phyloP scores from a whole-genome alignment of 2,329 filamentous ascomycete species.

The Zarea fungicola region DNA sequence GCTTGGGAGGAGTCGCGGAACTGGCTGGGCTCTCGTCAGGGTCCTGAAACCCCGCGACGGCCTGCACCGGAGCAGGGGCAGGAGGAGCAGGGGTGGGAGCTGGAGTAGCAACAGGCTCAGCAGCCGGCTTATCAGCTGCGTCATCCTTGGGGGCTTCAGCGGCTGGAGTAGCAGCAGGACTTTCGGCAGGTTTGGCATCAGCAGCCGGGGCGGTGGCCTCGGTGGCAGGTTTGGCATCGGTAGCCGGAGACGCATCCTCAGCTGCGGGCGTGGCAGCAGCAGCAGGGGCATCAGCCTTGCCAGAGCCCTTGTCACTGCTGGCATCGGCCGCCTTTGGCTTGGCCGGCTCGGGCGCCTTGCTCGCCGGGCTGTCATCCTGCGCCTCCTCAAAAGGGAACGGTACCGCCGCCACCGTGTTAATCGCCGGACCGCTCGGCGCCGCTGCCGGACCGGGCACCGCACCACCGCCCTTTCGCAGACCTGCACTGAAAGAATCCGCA shows the following conservation, averaged over 20 bases:
- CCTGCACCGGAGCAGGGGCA: neutral
- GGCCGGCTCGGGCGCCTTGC: conserved; percentile 13
- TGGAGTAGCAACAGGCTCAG: conserved; percentile 1
- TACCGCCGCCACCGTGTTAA: neutral
- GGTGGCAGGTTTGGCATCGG: neutral
- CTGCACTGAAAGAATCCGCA: conserved; percentile 14
- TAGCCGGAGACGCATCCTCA: neutral
- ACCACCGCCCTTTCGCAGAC: conserved; percentile 14
- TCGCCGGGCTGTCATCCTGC: conserved; percentile 12
- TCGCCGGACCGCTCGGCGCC: neutral
- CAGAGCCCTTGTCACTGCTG: conserved; percentile 2
- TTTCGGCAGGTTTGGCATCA: neutral
- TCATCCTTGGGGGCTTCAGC: neutral
- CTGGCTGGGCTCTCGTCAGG: conserved; percentile 17
- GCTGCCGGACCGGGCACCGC: neutral
- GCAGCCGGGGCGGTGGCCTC: neutral
- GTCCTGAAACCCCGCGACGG: conserved; percentile 5
- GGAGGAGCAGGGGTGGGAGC: neutral
- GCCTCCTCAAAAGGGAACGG: conserved; percentile 1
- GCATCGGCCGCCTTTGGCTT: conserved; percentile 6
- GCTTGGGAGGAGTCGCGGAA: conserved; percentile 13
- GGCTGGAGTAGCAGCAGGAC: neutral
- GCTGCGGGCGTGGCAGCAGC: neutral
- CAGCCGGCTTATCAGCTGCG: neutral
- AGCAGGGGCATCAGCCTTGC: conserved; percentile 4